Conservation (phyloP, 352 stramenopile species). For the Pythium sp. region DNA sequence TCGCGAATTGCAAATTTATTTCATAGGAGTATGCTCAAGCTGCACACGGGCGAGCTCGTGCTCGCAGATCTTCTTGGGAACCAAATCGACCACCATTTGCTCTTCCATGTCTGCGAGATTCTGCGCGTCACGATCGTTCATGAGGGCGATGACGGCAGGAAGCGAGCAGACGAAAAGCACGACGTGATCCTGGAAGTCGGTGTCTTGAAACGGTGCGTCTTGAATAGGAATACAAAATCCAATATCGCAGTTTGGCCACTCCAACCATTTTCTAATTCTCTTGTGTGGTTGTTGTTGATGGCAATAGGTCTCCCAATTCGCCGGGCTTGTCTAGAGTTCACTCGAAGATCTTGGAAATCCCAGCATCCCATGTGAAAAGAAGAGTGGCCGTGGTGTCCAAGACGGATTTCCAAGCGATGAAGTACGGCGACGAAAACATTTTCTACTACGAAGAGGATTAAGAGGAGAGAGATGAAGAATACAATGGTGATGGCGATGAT, state of each 20-base stretch:
- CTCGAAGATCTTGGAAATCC: conserved; percentile 44
- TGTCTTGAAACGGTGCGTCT: conserved; percentile 56
- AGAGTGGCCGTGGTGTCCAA: conserved; percentile 70
- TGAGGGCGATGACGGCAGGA: conserved; percentile 25
- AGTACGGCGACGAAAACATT: conserved; percentile 75
- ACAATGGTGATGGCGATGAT: conserved; percentile 18
- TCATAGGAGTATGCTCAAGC: conserved; percentile 41
- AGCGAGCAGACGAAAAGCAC: conserved; percentile 23
- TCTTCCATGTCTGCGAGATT: conserved; percentile 83
- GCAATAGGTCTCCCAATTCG: conserved; percentile 47
- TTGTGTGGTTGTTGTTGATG: background rate
- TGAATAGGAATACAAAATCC: background rate
- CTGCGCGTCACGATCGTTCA: conserved; percentile 46
- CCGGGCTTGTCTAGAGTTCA: conserved; percentile 39
- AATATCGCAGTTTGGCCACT: background rate
- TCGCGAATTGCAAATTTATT: background rate
- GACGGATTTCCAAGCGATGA: conserved; percentile 48
- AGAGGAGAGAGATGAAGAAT: conserved; percentile 16
- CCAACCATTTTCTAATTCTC: background rate
- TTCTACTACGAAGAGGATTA: conserved; percentile 59
- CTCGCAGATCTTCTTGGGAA: conserved; percentile 62
- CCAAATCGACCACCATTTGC: conserved; percentile 62
- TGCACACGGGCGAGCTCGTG: conserved; percentile 70
- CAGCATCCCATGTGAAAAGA: conserved; percentile 61
- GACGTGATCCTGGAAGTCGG: conserved; percentile 54